These are phyloP conservation scores for Erysimum cheiri DNA, from an alignment of 441 rosid species.

Conservation along the genomic window DNA sequence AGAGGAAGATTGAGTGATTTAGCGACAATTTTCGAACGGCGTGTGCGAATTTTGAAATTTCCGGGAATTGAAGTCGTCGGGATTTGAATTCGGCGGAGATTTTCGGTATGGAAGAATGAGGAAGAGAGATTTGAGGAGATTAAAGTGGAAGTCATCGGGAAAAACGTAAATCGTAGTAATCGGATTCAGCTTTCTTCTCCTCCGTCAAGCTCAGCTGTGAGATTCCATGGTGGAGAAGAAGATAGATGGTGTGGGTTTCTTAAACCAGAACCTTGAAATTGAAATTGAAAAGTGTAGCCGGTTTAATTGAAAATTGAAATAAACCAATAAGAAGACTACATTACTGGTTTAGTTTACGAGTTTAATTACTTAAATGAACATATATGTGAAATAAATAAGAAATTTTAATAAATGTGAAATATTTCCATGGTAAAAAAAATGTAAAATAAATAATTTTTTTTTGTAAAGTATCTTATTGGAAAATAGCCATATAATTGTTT, in stretches of 20 bases:
- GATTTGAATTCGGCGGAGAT: conserved; percentile 18
- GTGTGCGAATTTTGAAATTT: conserved; percentile 8
- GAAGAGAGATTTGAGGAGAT: conserved; percentile 28
- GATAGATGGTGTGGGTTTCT: conserved; percentile 23
- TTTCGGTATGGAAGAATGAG: neutral
- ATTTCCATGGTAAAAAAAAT: too few species aligned
- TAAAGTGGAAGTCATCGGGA: conserved; percentile 26
- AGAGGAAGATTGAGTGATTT: conserved; percentile 43
- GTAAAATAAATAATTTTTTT: too few species aligned
- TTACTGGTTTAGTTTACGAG: neutral
- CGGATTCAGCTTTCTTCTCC: conserved; percentile 17
- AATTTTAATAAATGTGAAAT: too few species aligned
- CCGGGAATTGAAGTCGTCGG: conserved; percentile 18
- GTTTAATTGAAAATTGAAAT: neutral
- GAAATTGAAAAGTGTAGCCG: neutral
- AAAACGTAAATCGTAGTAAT: too few species aligned
- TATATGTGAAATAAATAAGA: too few species aligned
- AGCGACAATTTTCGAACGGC: conserved; percentile 10
- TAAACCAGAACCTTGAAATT: neutral
- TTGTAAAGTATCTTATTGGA: too few species aligned
- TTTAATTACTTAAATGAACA: neutral
- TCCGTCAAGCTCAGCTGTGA: conserved; percentile 36
- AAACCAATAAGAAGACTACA: neutral
- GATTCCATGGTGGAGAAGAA: conserved; percentile 22
- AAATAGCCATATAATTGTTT: too few species aligned